Conservation (phyloP, 768 basidiomycete genomes). For the Podaxis mareebaensis region DNA sequence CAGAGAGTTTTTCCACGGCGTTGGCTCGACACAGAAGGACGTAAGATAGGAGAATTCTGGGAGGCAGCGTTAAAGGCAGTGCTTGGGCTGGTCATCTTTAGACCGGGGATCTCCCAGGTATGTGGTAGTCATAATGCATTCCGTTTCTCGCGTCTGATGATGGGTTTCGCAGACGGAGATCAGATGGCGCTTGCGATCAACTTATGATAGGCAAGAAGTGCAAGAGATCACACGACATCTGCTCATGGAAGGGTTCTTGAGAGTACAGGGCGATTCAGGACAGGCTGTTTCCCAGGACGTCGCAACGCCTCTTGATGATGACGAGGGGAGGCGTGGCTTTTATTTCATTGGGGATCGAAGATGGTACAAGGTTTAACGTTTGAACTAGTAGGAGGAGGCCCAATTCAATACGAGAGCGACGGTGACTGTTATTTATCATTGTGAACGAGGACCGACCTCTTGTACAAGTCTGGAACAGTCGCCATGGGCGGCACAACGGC, state of each 20-base stretch:
- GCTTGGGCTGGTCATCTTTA: constrained; percentile 62
- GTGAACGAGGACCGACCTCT: background rate
- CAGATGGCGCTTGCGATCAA: constrained; percentile 66
- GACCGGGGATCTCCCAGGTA: constrained; percentile 77
- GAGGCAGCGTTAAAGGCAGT: constrained; percentile 70
- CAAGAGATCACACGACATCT: constrained; percentile 60
- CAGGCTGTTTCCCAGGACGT: background rate
- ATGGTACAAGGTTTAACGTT: constrained; percentile 64
- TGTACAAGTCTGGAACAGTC: background rate
- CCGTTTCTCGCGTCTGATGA: constrained; percentile 8
- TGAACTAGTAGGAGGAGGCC: constrained; percentile 10
- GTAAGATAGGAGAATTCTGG: constrained; percentile 64
- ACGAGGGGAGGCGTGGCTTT: constrained; percentile 50
- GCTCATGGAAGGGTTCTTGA: constrained; percentile 50
- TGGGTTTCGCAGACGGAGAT: constrained; percentile 55
- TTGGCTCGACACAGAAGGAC: constrained; percentile 76
- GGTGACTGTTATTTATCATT: background rate
- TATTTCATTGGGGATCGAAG: constrained; percentile 60
- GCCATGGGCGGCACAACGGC: constrained; percentile 21
- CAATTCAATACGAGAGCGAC: constrained; percentile 3
- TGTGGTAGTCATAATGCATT: constrained; percentile 20
- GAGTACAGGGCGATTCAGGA: constrained; percentile 20
- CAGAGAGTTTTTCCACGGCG: constrained; percentile 63
- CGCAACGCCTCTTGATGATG: constrained; percentile 43
- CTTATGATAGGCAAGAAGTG: constrained; percentile 78